Evolutionary conservation across 192 early-diverging fungal species (phyloP).

Genomic region (Allomyces javanicus): DNA sequence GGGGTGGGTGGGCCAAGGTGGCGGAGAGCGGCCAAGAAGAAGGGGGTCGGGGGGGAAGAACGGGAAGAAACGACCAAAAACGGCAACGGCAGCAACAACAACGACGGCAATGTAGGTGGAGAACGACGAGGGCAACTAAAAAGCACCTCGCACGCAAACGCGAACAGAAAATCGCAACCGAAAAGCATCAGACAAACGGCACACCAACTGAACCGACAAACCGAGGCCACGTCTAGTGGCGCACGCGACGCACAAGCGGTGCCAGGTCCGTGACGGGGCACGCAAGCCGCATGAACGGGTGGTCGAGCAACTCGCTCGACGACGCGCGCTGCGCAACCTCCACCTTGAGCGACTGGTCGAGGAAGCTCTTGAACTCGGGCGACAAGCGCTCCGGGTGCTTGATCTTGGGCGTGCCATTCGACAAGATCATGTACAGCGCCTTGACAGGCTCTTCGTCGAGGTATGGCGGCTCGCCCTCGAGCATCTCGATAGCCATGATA

Average conservation of each 20-base stretch:
- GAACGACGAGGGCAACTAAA: too few relatives aligned
- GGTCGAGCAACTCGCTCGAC: constrained; percentile 3
- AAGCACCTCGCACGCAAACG: too few relatives aligned
- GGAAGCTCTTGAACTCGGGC: constrained; percentile 2
- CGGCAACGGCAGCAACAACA: too few relatives aligned
- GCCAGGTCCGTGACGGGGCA: neutral
- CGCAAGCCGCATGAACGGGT: constrained; percentile 3
- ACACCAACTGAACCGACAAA: too few relatives aligned
- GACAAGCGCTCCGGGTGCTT: constrained; percentile 5
- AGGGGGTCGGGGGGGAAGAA: too few relatives aligned
- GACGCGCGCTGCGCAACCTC: constrained; percentile 3
- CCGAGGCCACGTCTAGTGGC: too few relatives aligned
- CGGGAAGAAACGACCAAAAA: too few relatives aligned
- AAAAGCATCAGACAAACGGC: too few relatives aligned
- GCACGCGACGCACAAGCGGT: neutral
- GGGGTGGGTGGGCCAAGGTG: too few relatives aligned
- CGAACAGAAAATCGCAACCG: too few relatives aligned
- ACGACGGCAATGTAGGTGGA: too few relatives aligned
- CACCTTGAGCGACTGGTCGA: constrained; percentile 3
- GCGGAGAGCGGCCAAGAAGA: too few relatives aligned
- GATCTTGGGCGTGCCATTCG: constrained; percentile 10
- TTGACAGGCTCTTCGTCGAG: constrained; percentile 9
- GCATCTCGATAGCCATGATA: constrained; percentile 10
- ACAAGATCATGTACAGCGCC: constrained; percentile 8
- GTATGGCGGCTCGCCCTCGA: constrained; percentile 12